These are phyloP conservation scores for Paecilomyces sp. DNA, from an alignment of 2,329 filamentous ascomycete species.

Conservation along the genomic window DNA sequence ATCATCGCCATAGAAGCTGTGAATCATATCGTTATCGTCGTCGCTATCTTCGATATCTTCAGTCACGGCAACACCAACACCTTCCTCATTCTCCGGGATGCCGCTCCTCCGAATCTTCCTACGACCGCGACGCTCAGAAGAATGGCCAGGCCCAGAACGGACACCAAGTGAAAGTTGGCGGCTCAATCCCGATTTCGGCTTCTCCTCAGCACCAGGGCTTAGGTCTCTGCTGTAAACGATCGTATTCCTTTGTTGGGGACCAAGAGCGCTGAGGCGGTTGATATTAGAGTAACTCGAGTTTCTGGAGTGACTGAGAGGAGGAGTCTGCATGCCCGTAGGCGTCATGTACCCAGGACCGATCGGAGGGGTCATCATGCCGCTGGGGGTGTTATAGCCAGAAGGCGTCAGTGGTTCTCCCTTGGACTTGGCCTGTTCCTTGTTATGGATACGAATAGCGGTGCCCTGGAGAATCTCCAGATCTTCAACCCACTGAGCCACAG, in stretches of 20 bases:
- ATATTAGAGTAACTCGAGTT: constrained; percentile 20
- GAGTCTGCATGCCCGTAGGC: constrained; percentile 25
- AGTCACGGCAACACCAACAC: constrained; percentile 17
- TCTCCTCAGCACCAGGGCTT: constrained; percentile 22
- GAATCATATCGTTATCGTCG: constrained; percentile 30
- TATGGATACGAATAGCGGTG: constrained; percentile 52
- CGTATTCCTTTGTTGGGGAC: constrained; percentile 31
- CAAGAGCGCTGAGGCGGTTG: constrained; percentile 24
- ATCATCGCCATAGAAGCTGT: constrained; percentile 31
- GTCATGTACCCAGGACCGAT: constrained; percentile 18
- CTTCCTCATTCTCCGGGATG: constrained; percentile 21
- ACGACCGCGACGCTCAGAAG: constrained; percentile 20
- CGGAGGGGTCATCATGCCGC: constrained; percentile 26
- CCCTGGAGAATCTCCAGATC: constrained; percentile 56
- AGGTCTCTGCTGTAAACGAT: constrained; percentile 33
- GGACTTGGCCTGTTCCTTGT: constrained; percentile 33
- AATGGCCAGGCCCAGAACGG: constrained; percentile 32
- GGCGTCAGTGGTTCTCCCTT: constrained; percentile 26
- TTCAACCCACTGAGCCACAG: constrained; percentile 60
- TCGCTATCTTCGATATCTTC: constrained; percentile 30
- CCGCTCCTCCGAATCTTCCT: constrained; percentile 18
- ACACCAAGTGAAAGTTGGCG: constrained; percentile 33
- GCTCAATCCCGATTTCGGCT: constrained; percentile 24
- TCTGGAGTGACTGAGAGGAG: constrained; percentile 23
- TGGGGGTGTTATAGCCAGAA: constrained; percentile 38